Percentiles rank a stretch among this genome's conserved stretches.
Evolutionary conservation across 371 early-diverging fungal genomes (phyloP).

Genomic region (Dinochytrium kinnereticum): DNA sequence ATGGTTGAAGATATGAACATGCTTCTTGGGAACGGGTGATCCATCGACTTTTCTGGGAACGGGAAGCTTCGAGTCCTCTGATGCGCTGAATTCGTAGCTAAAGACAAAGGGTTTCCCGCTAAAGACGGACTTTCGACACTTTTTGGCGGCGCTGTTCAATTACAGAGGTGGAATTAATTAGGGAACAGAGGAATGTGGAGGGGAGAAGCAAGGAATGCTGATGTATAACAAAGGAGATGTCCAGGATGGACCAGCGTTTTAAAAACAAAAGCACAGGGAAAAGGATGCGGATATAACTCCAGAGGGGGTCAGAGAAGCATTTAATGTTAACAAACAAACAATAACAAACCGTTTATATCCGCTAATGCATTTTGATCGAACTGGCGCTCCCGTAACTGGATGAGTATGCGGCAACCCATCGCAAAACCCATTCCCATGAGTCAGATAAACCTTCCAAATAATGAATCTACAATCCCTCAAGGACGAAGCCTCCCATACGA

Average conservation of each 20-base stretch:
- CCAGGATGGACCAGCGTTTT: too few relatives aligned
- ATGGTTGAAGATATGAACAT: constrained; percentile 11
- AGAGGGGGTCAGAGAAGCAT: too few relatives aligned
- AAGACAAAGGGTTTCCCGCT: neutral
- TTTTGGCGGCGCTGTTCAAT: neutral
- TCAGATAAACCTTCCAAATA: constrained; percentile 6
- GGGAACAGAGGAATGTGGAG: too few relatives aligned
- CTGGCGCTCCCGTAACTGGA: neutral
- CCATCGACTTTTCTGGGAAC: neutral
- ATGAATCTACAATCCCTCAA: constrained; percentile 9
- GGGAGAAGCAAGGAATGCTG: too few relatives aligned
- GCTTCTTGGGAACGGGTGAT: neutral
- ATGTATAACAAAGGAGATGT: too few relatives aligned
- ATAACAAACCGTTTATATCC: neutral
- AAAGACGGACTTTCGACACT: neutral
- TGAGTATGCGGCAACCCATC: constrained; percentile 10
- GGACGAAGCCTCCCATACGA: constrained; percentile 1
- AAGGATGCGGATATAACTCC: too few relatives aligned
- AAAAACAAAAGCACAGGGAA: too few relatives aligned
- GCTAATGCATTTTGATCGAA: neutral
- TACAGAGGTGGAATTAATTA: neutral
- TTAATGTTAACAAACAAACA: neutral
- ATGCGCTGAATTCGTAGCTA: constrained; percentile 5
- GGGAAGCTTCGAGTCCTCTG: neutral
- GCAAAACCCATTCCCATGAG: constrained; percentile 4